Evolutionary conservation across 805 yeast species (phyloP), one percentile per base, ranked within the genome.

Genomic region (Kuraishia piskuri): DNA sequence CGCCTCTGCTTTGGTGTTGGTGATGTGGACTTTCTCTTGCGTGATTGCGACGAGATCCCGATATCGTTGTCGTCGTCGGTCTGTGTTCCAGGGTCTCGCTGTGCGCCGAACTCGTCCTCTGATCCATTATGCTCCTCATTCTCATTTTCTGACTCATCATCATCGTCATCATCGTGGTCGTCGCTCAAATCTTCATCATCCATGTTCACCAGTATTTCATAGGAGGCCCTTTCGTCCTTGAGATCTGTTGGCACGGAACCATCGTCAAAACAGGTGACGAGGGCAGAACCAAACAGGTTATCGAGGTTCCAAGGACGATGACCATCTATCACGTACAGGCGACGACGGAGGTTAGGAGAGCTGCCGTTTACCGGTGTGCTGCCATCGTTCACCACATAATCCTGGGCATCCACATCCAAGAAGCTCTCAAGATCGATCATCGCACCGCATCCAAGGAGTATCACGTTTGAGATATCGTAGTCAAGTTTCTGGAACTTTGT

Each of bases 271-370:
- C 98, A 91, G 6, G 76, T 76, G 3, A 94, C 80, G 57, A 82
- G 76, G 9, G 82, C 81, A 6, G 92, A 84, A 1, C 96, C 97
- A 74, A 88, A 91, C 49, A 94, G 63, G 64, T 94, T 94, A 65
- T 91, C 96, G 58, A 94, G 72, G 68, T 91, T 91, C 98, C 99
- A 94, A 3, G 99, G 99, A 58, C 98, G 73, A 58, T 88, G 94
- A 2, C 96, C 90, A 68, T 94, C 99, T 53, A 94, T 76, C 10
- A 95, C 79, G 61, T 89, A 95, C 2, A 92, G 78, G 54, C 76
- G 80, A 57, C 94, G 76, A 50, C 70, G 77, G 46, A 76, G 65
- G 48, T 65, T 62, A 36, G 72, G 57, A 10, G 40, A 6, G 17
- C 40, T n/a, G 14, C n/a, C 9, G 17, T n/a, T 12, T 3, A 31